Evolutionary conservation across 2,329 filamentous ascomycete species (phyloP).

Genomic region (Fonsecaea pugnacius): DNA sequence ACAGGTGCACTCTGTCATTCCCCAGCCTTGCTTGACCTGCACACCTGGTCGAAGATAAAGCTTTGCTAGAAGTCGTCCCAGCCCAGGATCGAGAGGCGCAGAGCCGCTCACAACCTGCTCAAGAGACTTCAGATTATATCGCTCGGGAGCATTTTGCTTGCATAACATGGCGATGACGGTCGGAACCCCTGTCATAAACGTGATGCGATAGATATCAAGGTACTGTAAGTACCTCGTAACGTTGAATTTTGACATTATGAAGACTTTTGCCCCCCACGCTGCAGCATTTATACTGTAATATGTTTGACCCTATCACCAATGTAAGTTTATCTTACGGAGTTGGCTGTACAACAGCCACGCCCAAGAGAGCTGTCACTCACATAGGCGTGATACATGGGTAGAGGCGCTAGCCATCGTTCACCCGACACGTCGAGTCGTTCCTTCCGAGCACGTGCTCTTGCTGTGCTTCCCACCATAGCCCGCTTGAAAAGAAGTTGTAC

Average conservation of each 20-base stretch:
- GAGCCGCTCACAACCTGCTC: conserved; percentile 16
- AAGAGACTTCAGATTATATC: conserved; percentile 15
- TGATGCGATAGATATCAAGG: conserved; percentile 16
- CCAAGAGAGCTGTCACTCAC: background rate
- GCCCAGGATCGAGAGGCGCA: conserved; percentile 12
- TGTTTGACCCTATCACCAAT: conserved; percentile 15
- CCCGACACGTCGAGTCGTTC: conserved; percentile 12
- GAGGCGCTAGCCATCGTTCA: conserved; percentile 18
- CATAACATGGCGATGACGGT: conserved; percentile 12
- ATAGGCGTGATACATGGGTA: conserved; percentile 22
- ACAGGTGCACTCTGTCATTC: conserved; percentile 34
- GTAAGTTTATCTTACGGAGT: background rate
- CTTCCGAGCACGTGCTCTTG: conserved; percentile 1
- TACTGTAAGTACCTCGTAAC: conserved; percentile 12
- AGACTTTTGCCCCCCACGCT: conserved; percentile 12
- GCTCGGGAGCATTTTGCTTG: conserved; percentile 11
- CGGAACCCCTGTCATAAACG: conserved; percentile 19
- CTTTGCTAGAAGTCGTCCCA: conserved; percentile 8
- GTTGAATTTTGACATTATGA: conserved; percentile 18
- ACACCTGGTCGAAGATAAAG: conserved; percentile 16
- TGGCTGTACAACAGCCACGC: background rate
- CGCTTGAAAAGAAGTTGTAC: conserved; percentile 4
- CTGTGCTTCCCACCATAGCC: background rate
- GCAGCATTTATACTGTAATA: conserved; percentile 17
- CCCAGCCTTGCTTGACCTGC: conserved; percentile 31